phyloP scores from a whole-genome alignment of 2,329 filamentous ascomycete species.

The Penicillium sp. region DNA sequence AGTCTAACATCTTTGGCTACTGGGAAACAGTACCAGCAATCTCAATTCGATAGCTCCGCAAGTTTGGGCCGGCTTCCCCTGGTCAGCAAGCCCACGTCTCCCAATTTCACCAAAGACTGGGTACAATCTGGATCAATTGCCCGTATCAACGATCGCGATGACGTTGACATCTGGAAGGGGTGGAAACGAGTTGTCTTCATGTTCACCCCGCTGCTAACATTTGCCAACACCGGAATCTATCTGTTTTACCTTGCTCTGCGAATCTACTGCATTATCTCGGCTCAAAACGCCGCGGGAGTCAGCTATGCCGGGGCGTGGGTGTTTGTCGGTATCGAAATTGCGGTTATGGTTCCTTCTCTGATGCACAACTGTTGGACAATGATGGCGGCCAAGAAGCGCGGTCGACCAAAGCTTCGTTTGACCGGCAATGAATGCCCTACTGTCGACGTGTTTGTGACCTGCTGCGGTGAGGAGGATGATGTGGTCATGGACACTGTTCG shows the following conservation, averaged over 20 bases:
- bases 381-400: constrained; percentile 51
- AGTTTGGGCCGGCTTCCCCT: constrained; percentile 30
- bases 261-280: constrained; percentile 48
- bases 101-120: constrained; percentile 32
- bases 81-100: constrained; percentile 25
- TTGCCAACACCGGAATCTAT: constrained; percentile 33
- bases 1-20: background rate
- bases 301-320: constrained; percentile 51
- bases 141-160: constrained; percentile 32
- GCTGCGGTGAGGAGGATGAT: constrained; percentile 40
- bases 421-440: constrained; percentile 30
- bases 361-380: constrained; percentile 56
- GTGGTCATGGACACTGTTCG: constrained; percentile 39
- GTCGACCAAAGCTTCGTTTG: constrained; percentile 49
- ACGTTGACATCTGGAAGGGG: constrained; percentile 32
- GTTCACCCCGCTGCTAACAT: constrained; percentile 30
- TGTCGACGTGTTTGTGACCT: constrained; percentile 42
- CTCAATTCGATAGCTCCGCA: constrained; percentile 27
- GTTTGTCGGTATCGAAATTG: constrained; percentile 52
- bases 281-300: constrained; percentile 39
- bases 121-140: constrained; percentile 34
- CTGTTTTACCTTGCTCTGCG: constrained; percentile 47
- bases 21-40: constrained; percentile 17
- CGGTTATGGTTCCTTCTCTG: constrained; percentile 49
- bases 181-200: constrained; percentile 34